Percentiles rank a stretch among this genome's conserved stretches.
Conservation (phyloP, 129 eudicot genomes). For the Scalesia atractyloides region DNA sequence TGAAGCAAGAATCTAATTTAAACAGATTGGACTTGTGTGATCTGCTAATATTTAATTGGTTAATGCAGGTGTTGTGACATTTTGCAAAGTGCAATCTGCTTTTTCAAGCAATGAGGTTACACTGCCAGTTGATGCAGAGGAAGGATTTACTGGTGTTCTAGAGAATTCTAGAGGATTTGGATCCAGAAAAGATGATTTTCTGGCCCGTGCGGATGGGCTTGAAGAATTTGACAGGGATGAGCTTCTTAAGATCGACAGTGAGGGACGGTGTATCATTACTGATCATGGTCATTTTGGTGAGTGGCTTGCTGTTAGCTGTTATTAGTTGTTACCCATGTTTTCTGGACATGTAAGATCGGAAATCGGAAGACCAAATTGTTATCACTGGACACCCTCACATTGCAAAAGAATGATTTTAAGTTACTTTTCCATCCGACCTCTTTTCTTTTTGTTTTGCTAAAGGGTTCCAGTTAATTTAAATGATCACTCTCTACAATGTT, state of each 20-base stretch:
- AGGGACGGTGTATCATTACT: slow-evolving; percentile 94
- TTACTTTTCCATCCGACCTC: not conserved
- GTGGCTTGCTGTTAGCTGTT: slow-evolving; percentile 26
- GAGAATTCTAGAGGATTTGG: slow-evolving; percentile 49
- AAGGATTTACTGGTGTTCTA: slow-evolving; percentile 91
- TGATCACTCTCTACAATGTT: not conserved
- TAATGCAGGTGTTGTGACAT: slow-evolving; percentile 89
- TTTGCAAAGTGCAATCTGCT: slow-evolving; percentile 85
- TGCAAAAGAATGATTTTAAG: not conserved
- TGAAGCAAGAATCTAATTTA: not conserved
- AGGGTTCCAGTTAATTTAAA: slow-evolving; percentile 1
- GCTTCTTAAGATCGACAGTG: slow-evolving; percentile 81
- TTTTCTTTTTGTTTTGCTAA: slow-evolving; percentile 3
- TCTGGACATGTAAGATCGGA: not conserved
- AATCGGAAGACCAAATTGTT: not conserved
- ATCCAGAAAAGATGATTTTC: slow-evolving; percentile 38
- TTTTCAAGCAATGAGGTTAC: slow-evolving; percentile 86
- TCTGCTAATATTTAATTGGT: slow-evolving; percentile 1
- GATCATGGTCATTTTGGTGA: slow-evolving; percentile 98
- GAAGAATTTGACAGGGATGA: slow-evolving; percentile 67
- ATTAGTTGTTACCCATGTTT: slow-evolving; percentile 13
- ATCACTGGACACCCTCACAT: not conserved
- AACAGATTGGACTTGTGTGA: not conserved
- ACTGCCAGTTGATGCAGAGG: slow-evolving; percentile 89
- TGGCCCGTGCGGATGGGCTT: slow-evolving; percentile 52